A percentile compares a stretch with the other conserved stretches of the same genome.
Evolutionary conservation across 352 stramenopile species (phyloP).

Genomic region (Phytophthora hibernalis): DNA sequence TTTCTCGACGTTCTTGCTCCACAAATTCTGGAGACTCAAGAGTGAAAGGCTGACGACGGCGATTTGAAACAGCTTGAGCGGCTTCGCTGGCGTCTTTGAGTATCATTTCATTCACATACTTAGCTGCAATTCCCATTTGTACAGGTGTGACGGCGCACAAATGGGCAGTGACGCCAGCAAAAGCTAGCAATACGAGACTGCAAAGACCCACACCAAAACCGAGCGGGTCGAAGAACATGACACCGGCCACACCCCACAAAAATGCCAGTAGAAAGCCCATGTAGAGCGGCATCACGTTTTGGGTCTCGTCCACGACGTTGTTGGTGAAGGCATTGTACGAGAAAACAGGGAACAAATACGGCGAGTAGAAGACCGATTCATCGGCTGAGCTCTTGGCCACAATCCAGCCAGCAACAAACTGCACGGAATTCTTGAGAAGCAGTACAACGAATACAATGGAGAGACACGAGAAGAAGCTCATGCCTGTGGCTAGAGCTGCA

Average conservation of each 20-base stretch:
- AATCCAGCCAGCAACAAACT: conserved; percentile 72
- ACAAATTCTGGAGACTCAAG: conserved; percentile 85
- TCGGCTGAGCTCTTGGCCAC: conserved; percentile 50
- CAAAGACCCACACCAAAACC: conserved; percentile 89
- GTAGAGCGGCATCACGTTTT: conserved; percentile 73
- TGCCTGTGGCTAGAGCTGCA: conserved; percentile 51
- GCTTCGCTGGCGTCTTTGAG: conserved; percentile 84
- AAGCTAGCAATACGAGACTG: conserved; percentile 82
- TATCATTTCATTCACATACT: conserved; percentile 91
- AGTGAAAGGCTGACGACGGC: conserved; percentile 71
- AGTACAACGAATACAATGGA: conserved; percentile 88
- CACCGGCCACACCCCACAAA: conserved; percentile 85
- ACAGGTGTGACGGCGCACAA: conserved; percentile 87
- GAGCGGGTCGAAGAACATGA: conserved; percentile 92
- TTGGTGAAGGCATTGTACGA: conserved; percentile 92
- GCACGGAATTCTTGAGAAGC: conserved; percentile 73
- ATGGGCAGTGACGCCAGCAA: conserved; percentile 79
- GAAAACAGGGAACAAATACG: conserved; percentile 92
- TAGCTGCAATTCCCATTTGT: conserved; percentile 86
- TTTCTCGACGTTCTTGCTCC: conserved; percentile 70
- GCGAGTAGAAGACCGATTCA: conserved; percentile 85
- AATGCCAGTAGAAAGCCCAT: conserved; percentile 76
- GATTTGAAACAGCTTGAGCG: conserved; percentile 71
- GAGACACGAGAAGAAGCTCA: conserved; percentile 86
- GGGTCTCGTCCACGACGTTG: conserved; percentile 91